Percentiles rank a stretch among this genome's conserved stretches.
These are phyloP conservation scores for Pythium apleroticum DNA, from an alignment of 352 stramenopile species.

Conservation along the genomic window DNA sequence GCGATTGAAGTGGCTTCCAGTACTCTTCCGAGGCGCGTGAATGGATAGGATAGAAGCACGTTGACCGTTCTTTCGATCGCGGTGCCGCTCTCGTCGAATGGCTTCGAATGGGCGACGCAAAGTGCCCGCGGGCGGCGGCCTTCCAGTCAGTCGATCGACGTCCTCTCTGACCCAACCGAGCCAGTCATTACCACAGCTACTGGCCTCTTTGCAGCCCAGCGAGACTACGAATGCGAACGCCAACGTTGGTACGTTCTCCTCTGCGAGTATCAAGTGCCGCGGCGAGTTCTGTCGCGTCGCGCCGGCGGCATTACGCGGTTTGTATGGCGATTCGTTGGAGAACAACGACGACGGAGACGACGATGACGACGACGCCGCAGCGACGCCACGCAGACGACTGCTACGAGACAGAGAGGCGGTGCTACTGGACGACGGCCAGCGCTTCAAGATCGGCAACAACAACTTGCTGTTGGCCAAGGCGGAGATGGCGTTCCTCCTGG, in stretches of 20 bases:
- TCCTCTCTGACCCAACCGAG: slow-evolving; percentile 28
- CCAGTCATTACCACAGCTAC: slow-evolving; percentile 49
- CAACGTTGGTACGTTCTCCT: background rate
- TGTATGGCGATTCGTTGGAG: slow-evolving; percentile 25
- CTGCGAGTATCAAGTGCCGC: slow-evolving; percentile 39
- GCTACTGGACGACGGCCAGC: slow-evolving; percentile 45
- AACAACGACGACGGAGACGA: slow-evolving; percentile 11
- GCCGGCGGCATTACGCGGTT: slow-evolving; percentile 36
- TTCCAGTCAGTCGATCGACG: background rate
- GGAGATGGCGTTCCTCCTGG: slow-evolving; percentile 52
- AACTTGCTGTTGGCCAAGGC: slow-evolving; percentile 64
- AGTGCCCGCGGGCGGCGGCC: background rate
- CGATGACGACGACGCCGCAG: background rate
- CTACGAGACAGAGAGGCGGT: slow-evolving; percentile 2
- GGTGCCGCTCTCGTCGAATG: slow-evolving; percentile 15
- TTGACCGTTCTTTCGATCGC: slow-evolving; percentile 18
- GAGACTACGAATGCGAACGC: background rate
- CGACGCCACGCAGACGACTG: background rate
- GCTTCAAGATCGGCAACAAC: slow-evolving; percentile 78
- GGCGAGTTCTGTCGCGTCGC: slow-evolving; percentile 63
- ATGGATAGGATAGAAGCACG: slow-evolving; percentile 13
- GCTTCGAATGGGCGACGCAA: slow-evolving; percentile 24
- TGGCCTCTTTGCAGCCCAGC: slow-evolving; percentile 8
- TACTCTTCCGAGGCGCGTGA: slow-evolving; percentile 1
- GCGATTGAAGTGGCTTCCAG: slow-evolving; percentile 1